phyloP scores from a whole-genome alignment of 2,329 filamentous ascomycete species.

The Hypoxylon sp. region DNA sequence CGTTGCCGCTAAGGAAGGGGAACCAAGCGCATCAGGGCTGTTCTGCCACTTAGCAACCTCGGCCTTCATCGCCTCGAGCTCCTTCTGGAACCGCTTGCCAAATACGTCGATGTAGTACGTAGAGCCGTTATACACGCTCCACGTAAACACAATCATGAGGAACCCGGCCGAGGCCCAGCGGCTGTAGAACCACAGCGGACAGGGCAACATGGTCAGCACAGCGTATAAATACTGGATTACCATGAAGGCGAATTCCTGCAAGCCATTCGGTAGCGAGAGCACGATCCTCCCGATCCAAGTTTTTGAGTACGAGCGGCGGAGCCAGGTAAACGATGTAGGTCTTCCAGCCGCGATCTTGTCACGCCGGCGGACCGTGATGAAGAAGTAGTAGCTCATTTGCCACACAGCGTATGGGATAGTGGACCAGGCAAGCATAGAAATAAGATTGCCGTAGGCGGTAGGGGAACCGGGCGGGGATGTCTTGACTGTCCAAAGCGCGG shows the following conservation, averaged over 20 bases:
- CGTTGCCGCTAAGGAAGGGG: slow-evolving; percentile 59
- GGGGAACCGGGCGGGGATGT: slow-evolving; percentile 76
- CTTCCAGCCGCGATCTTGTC: slow-evolving; percentile 96
- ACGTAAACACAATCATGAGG: slow-evolving; percentile 85
- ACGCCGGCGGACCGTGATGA: slow-evolving; percentile 94
- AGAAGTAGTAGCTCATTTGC: slow-evolving; percentile 93
- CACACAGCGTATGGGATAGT: slow-evolving; percentile 92
- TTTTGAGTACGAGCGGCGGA: slow-evolving; percentile 90
- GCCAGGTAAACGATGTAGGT: slow-evolving; percentile 97
- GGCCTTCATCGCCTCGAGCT: slow-evolving; percentile 87
- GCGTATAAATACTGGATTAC: slow-evolving; percentile 94
- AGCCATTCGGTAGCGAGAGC: slow-evolving; percentile 77
- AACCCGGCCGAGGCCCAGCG: slow-evolving; percentile 84
- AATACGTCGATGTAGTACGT: slow-evolving; percentile 99
- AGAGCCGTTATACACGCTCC: slow-evolving; percentile 97
- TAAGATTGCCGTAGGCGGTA: slow-evolving; percentile 81
- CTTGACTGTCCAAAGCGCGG: slow-evolving; percentile 88
- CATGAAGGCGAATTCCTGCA: slow-evolving; percentile 96
- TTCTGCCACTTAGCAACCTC: slow-evolving; percentile 93
- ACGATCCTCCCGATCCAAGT: slow-evolving; percentile 91
- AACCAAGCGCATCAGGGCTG: slow-evolving; percentile 64
- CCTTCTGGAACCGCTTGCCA: slow-evolving; percentile 95
- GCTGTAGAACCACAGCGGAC: slow-evolving; percentile 94
- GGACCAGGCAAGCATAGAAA: slow-evolving; percentile 94
- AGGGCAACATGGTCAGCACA: slow-evolving; percentile 92